Base-by-base conservation (phyloP, 164 flowering plant species). In the Euptelea pleiosperma region DNA sequence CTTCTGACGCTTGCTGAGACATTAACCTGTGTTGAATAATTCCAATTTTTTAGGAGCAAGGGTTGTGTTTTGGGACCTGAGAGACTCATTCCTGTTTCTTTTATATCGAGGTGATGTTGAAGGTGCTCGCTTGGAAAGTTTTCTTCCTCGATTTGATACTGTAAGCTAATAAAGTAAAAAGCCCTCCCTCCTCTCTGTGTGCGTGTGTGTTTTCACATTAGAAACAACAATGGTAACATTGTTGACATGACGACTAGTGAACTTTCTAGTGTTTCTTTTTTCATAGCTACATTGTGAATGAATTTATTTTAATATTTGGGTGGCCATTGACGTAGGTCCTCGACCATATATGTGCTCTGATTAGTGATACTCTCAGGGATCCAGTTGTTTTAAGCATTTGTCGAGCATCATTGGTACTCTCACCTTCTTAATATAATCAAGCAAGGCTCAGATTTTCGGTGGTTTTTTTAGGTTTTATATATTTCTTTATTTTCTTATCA, bases 11-110 rank as follows among this genome's bases (percentile, higher is more conserved):
- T n/a, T n/a, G n/a, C n/a, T n/a, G n/a, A n/a, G n/a, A 40, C 24
- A n/a, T 24, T 33, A 44, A 45, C 43, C 15, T 16, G 2, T 44
- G 55, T 29, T 28, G 26, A 42, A 36, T 57, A 14, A 40, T 53
- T 46, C 56, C 10, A n/a, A n/a, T 25, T 68, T 60, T 72, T 26
- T 56, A 91, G 97, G 91, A 55, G 67, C 81, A 68, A 85, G 70
- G 76, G 74, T 77, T 60, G 73, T 87, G 30, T 91, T 84, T 62
- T 87, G 87, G 91, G 97, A 87, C 66, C 61, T 91, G 64, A 81
- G 89, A 56, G 79, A 87, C 26, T 52, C 69, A 14, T 82, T 85
- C 66, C 68, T 91, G 19, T 75, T 48, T 60, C 60, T 57, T 33
- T 64, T 91, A 59, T 91, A 91, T 68, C 82, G 73, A 56, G 87